A percentile compares a stretch with the other conserved stretches of the same genome.
Evolutionary conservation across 2,329 filamentous ascomycete species (phyloP).

Genomic region (Lasiodiplodia sp.): DNA sequence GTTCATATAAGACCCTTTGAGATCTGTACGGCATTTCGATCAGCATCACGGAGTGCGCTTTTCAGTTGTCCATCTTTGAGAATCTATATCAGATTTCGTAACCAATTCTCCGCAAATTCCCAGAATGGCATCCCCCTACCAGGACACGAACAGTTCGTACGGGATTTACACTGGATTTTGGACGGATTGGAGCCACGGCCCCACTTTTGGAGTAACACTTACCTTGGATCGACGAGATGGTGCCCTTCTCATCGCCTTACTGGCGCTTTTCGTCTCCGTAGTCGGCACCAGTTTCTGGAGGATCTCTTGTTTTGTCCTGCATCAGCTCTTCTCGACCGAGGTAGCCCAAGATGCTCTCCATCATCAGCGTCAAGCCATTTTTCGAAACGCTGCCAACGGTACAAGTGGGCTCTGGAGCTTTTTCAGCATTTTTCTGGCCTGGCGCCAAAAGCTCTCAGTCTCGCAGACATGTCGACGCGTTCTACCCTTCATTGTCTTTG

Average conservation of each 20-base stretch:
- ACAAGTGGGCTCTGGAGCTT: constrained; percentile 31
- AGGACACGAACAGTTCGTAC: no score
- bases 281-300: constrained; percentile 40
- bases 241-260: constrained; percentile 36
- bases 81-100: no score
- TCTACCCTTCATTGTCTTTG: constrained; percentile 37
- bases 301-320: constrained; percentile 40
- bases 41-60: no score
- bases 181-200: constrained; percentile 33
- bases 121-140: no score
- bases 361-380: constrained; percentile 44
- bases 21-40: no score
- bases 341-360: constrained; percentile 40
- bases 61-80: no score
- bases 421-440: constrained; percentile 20
- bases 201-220: constrained; percentile 33
- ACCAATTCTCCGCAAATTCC: no score
- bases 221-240: constrained; percentile 34
- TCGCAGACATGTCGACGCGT: constrained; percentile 12
- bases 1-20: no score
- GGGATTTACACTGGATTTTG: constrained; percentile 34
- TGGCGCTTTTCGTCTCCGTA: constrained; percentile 35
- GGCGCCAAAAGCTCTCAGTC: constrained; percentile 16
- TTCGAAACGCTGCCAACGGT: constrained; percentile 41
- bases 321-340: constrained; percentile 35